These are phyloP conservation scores for Ceratobasidium sp. DNA, from an alignment of 1,284 basidiomycete species.

Conservation along the genomic window DNA sequence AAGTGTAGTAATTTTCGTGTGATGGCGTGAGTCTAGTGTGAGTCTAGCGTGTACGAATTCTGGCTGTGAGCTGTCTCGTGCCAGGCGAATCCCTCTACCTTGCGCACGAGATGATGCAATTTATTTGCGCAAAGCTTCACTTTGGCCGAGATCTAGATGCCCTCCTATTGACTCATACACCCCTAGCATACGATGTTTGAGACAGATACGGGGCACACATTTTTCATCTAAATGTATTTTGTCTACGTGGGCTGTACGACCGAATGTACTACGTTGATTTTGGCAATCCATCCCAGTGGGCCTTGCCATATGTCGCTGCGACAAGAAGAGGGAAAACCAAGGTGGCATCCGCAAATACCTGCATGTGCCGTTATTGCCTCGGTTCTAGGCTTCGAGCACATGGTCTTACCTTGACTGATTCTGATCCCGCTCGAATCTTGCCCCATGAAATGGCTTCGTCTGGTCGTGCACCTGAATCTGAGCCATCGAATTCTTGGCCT, in stretches of 20 bases:
- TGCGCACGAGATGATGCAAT: slow-evolving; percentile 21
- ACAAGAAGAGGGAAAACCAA: slow-evolving; percentile 90
- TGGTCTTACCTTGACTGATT: slow-evolving; percentile 82
- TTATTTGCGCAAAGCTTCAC: no score
- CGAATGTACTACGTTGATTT: not conserved
- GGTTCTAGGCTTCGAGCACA: slow-evolving; percentile 43
- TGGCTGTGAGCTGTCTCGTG: slow-evolving; percentile 10
- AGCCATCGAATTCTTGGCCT: slow-evolving; percentile 98
- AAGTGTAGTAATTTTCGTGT: slow-evolving; percentile 38
- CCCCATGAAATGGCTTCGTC: slow-evolving; percentile 99
- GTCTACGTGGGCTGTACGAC: not conserved
- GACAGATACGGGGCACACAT: slow-evolving; percentile 92
- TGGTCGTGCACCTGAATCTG: slow-evolving; percentile 94
- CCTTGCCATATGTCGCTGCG: slow-evolving; percentile 82
- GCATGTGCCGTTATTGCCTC: slow-evolving; percentile 50
- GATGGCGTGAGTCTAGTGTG: not conserved
- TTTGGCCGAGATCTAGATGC: slow-evolving; percentile 59
- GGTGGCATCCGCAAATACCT: slow-evolving; percentile 72
- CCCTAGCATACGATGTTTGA: slow-evolving; percentile 64
- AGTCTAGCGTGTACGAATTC: slow-evolving; percentile 16
- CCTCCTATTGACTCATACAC: slow-evolving; percentile 81
- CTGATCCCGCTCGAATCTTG: slow-evolving; percentile 90
- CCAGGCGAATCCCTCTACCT: slow-evolving; percentile 26
- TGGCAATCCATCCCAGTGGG: slow-evolving; percentile 50
- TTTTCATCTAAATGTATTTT: slow-evolving; percentile 39